Conservation (phyloP, 2,329 filamentous ascomycete species). For the Colletotrichum caudatum region DNA sequence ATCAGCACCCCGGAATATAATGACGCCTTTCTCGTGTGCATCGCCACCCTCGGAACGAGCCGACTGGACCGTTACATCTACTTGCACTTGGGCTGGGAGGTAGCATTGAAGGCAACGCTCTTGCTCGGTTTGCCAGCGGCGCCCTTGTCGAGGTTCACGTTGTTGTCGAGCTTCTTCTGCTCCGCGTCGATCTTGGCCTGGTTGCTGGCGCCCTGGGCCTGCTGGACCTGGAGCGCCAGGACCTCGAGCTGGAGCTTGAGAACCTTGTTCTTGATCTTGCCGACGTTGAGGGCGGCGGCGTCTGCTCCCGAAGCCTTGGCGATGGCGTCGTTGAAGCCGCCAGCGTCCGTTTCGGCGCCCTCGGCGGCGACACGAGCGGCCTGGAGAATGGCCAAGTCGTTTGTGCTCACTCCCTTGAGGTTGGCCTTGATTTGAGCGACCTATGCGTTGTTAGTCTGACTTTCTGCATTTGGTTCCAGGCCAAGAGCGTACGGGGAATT, state of each 20-base stretch:
- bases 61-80: background rate
- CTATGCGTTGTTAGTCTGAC: slow-evolving; percentile 14
- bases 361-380: slow-evolving; percentile 64
- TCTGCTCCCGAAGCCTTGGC: slow-evolving; percentile 57
- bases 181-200: slow-evolving; percentile 59
- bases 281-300: slow-evolving; percentile 61
- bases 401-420: slow-evolving; percentile 58
- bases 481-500: slow-evolving; percentile 60
- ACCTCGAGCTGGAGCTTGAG: slow-evolving; percentile 67
- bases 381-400: slow-evolving; percentile 64
- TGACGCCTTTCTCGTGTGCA: background rate
- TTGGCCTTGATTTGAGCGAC: slow-evolving; percentile 48
- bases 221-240: slow-evolving; percentile 62
- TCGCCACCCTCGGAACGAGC: background rate
- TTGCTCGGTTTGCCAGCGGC: slow-evolving; percentile 52
- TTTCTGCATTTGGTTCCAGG: no score
- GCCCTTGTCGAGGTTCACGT: slow-evolving; percentile 57
- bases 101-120: slow-evolving; percentile 52
- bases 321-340: slow-evolving; percentile 66
- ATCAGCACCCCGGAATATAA: slow-evolving; percentile 2
- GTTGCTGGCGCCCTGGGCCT: slow-evolving; percentile 61
- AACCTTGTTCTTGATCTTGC: slow-evolving; percentile 73
- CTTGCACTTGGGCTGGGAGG: slow-evolving; percentile 20
- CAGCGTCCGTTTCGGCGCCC: slow-evolving; percentile 60
- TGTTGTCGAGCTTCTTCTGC: slow-evolving; percentile 65